Conservation (phyloP, 805 yeast genomes). For the Pichia scutulata region DNA sequence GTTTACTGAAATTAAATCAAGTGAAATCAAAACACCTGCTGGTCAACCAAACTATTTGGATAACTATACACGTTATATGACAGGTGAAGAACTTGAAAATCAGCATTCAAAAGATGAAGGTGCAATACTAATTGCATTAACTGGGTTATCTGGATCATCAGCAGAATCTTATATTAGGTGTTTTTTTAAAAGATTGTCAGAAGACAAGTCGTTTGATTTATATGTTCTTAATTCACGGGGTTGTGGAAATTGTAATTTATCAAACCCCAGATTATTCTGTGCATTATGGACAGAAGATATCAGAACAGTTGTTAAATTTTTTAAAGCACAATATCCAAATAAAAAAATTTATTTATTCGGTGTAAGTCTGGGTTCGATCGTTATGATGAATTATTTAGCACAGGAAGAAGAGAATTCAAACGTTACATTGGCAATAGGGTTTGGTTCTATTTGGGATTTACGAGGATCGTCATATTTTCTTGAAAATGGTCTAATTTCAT, state of each 20-base stretch:
- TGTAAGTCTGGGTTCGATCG: slow-evolving; percentile 70
- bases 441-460: slow-evolving; percentile 74
- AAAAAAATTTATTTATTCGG: slow-evolving; percentile 68
- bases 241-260: slow-evolving; percentile 60
- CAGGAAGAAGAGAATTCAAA: slow-evolving; percentile 44
- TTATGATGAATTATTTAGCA: slow-evolving; percentile 66
- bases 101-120: slow-evolving; percentile 26
- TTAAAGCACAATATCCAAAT: slow-evolving; percentile 46
- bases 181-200: slow-evolving; percentile 34
- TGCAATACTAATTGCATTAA: slow-evolving; percentile 61
- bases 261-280: slow-evolving; percentile 62
- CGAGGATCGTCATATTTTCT: slow-evolving; percentile 39
- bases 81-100: slow-evolving; percentile 36
- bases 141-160: slow-evolving; percentile 84
- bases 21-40: slow-evolving; percentile 25
- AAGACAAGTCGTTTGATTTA: slow-evolving; percentile 44
- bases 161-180: slow-evolving; percentile 70
- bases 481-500: slow-evolving; percentile 35
- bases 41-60: slow-evolving; percentile 36
- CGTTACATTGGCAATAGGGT: slow-evolving; percentile 48
- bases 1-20: slow-evolving; percentile 15
- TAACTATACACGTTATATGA: slow-evolving; percentile 45
- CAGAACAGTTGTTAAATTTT: slow-evolving; percentile 43
- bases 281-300: slow-evolving; percentile 71
- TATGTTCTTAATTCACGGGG: slow-evolving; percentile 71